Conservation (phyloP, 2,329 filamentous ascomycete genomes). For the Bipolaris gigantea region DNA sequence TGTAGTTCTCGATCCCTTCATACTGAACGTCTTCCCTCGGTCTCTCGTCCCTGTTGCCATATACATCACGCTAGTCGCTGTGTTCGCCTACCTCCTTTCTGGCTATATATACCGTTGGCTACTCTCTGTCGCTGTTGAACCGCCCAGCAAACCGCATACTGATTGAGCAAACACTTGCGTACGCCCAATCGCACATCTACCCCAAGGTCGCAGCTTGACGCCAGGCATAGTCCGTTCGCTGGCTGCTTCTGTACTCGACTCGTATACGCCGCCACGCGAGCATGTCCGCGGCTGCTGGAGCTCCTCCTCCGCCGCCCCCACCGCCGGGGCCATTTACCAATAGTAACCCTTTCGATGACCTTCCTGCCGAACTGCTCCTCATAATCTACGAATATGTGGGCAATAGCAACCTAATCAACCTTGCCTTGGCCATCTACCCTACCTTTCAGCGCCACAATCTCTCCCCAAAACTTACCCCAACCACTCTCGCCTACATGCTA, state of each 20-base stretch:
- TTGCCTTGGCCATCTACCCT: conserved; percentile 52
- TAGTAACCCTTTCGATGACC: conserved; percentile 37
- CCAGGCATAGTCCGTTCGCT: neutral
- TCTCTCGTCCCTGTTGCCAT: conserved; percentile 73
- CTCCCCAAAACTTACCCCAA: conserved; percentile 31
- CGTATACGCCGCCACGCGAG: neutral
- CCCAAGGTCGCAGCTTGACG: neutral
- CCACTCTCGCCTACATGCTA: conserved; percentile 31
- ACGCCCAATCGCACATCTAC: neutral
- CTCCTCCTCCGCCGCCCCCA: conserved; percentile 22
- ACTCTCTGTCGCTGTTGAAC: conserved; percentile 22
- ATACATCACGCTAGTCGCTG: conserved; percentile 67
- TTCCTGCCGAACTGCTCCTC: conserved; percentile 53
- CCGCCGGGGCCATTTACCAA: conserved; percentile 10
- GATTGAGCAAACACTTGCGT: conserved; percentile 27
- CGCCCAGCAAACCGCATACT: conserved; percentile 33
- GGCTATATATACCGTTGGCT: conserved; percentile 45
- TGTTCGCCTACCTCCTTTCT: conserved; percentile 56
- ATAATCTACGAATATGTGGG: conserved; percentile 49
- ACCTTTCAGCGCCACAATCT: conserved; percentile 45
- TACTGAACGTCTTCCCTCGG: conserved; percentile 75
- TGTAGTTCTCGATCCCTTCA: conserved; percentile 78
- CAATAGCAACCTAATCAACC: conserved; percentile 48
- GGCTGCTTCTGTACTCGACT: neutral
- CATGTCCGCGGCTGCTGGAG: conserved; percentile 31